Evolutionary conservation across 2,329 filamentous ascomycete species (phyloP), one percentile per base, ranked within the genome.

Genomic region (Colletotrichum cereale): DNA sequence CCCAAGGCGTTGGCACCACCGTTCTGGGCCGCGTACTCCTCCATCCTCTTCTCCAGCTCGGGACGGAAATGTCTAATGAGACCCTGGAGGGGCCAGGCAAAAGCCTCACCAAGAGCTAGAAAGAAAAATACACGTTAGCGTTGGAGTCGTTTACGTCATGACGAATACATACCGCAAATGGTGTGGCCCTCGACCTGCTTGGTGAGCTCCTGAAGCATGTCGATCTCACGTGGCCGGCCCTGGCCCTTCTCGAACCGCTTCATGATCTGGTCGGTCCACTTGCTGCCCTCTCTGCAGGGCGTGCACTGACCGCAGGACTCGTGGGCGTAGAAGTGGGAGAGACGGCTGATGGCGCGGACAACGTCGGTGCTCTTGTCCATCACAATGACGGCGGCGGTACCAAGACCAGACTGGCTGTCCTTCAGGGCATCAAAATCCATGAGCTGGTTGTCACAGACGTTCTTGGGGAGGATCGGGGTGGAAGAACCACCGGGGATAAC

Each of bases 231-330:
- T 83, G 92, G 91, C 74, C 93, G 91, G 72, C 93, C 96, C 83
- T 94, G 90, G 71, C 96, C 96, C 82, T 93, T 93, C 87, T 97
- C 95, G 78, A 99, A 97, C 68, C 96, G 92, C 83, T 93, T 87
- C 96, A 99, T 98, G 83, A 99, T 98, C 87, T 99, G 95, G 84
- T 97, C 93, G 14, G 96, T 98, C 96, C 96, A 99, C 87, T 97
- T 98, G 87, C 93, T 97, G 75, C 96, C 96, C 86, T 99, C 96
- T 81, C 96, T 93, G 89, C 96, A 99, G n/a, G 96, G 96, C 70
- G 96, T 99, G 87, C 96, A 99, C 86, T 99, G 96, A 72, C 96
- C 96, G 83, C 96, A 99, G 76, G 92, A 95, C 87, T 99, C 96
- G 86, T 99, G 96, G 84, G 95, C 93, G 88, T 99, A 99, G 87